Evolutionary conservation across 1,284 basidiomycete species (phyloP), one percentile per base, ranked within the genome.

Genomic region (Leccinum pachyderme): DNA sequence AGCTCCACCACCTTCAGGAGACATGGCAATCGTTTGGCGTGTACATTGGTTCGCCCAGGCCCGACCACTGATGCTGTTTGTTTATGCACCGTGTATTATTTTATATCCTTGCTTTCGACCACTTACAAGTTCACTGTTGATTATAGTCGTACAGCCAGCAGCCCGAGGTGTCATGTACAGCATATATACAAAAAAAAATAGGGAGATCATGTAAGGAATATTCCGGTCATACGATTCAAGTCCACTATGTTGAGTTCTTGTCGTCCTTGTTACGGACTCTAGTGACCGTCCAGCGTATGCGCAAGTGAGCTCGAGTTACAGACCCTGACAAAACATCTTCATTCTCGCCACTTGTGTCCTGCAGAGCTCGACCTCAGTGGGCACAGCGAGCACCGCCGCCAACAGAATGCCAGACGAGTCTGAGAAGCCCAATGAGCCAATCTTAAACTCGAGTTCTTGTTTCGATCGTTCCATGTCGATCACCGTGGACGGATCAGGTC

Each of bases 371-470:
- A 94, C 65, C 72, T 95, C 93, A n/a, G 89, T 87, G 22, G 93
- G 93, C 60, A 95, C 87, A 0, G 91, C 86, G 18, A 94, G 73
- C 13, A 95, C 67, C 15, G 87, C 83, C 1, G 93, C 93, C 43
- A 89, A 69, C 18, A 95, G 72, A 57, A 95, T 94, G 0, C 93
- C 93, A 49, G 79, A 77, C 37, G 83, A 85, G 66, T 89, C 87
- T 12, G 87, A 76, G 55, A 91, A 84, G 5, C 93, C 93, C 33
- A 93, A 86, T 0, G 89, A 91, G 7, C 92, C 93, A 56, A 95
- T 95, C 74, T 86, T 86, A 73, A 95, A 95, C 72, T 94, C 93
- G 54, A 83, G 82, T 68, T 92, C 89, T 65, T 91, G 88, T 59
- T 79, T 78, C 18, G 77, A 75, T 31, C 81, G 79, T 66, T 88